Percentiles rank a stretch among this genome's conserved stretches.
Evolutionary conservation across 148 eudicot genomes (phyloP).

Genomic region (Chenopodium suecicum): DNA sequence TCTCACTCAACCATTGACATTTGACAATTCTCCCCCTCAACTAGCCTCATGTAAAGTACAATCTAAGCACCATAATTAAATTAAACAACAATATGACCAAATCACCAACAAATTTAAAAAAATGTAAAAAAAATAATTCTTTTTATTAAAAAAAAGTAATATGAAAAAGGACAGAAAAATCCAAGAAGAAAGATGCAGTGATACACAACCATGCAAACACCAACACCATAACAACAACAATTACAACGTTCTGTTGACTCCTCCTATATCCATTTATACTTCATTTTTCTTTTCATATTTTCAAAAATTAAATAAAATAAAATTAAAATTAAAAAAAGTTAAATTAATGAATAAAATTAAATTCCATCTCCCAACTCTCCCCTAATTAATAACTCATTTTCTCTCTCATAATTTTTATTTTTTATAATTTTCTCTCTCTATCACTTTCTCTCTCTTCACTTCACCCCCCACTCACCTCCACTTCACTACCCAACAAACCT

Average conservation of each 20-base stretch:
- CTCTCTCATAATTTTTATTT: background rate
- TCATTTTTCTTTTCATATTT: background rate
- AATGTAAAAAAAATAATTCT: background rate
- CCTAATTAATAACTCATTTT: no score
- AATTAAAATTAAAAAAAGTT: background rate
- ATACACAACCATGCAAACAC: constrained; percentile 4
- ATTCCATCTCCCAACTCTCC: constrained; percentile 15
- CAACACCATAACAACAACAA: no score
- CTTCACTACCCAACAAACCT: constrained; percentile 31
- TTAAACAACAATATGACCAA: no score
- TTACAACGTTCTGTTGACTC: background rate
- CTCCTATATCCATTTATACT: background rate
- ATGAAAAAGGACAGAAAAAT: background rate
- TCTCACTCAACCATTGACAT: no score
- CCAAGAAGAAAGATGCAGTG: constrained; percentile 8
- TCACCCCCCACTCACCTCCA: constrained; percentile 23
- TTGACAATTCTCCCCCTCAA: no score
- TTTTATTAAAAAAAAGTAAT: background rate
- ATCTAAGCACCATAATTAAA: no score
- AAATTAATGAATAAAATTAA: background rate
- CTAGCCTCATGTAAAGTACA: no score
- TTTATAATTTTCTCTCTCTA: background rate
- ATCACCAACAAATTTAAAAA: background rate
- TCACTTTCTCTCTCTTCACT: constrained; percentile 1
- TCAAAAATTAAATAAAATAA: no score